These are phyloP conservation scores for Vicia faba DNA, from an alignment of 306 rosid genomes.

Conservation along the genomic window DNA sequence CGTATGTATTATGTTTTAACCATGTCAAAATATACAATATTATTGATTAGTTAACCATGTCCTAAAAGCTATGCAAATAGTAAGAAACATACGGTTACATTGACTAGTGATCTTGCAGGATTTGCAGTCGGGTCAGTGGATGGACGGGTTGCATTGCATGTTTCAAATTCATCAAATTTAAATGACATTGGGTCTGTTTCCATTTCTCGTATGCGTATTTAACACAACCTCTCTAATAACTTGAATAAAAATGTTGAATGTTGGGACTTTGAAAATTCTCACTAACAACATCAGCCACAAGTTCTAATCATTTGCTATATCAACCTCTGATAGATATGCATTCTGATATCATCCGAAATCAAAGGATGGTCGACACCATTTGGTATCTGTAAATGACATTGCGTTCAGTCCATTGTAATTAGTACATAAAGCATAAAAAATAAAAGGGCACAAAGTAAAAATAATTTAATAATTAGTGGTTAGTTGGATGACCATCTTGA, in stretches of 20 bases:
- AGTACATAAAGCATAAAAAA: too few relatives aligned
- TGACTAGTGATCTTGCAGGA: constrained; percentile 58
- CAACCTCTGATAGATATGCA: constrained; percentile 56
- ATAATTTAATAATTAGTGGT: too few relatives aligned
- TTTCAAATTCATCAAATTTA: constrained; percentile 52
- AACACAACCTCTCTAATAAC: background rate
- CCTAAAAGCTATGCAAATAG: constrained; percentile 11
- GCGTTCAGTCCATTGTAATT: constrained; percentile 82
- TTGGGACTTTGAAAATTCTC: constrained; percentile 18
- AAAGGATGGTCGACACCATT: constrained; percentile 57
- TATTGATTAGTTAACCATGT: constrained; percentile 21
- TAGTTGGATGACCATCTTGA: too few relatives aligned
- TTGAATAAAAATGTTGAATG: constrained; percentile 3
- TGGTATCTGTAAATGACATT: constrained; percentile 78
- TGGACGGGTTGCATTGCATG: constrained; percentile 81
- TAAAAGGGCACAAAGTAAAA: too few relatives aligned
- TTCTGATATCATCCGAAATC: constrained; percentile 89
- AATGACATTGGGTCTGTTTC: constrained; percentile 64
- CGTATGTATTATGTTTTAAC: background rate
- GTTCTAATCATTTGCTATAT: constrained; percentile 38
- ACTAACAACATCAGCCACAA: constrained; percentile 14
- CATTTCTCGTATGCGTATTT: constrained; percentile 5
- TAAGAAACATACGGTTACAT: background rate
- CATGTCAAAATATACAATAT: background rate
- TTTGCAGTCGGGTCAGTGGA: constrained; percentile 86